A percentile compares a stretch with the other conserved stretches of the same genome.
Evolutionary conservation across 192 early-diverging fungal species (phyloP).

Genomic region (Umbelopsis sp.): DNA sequence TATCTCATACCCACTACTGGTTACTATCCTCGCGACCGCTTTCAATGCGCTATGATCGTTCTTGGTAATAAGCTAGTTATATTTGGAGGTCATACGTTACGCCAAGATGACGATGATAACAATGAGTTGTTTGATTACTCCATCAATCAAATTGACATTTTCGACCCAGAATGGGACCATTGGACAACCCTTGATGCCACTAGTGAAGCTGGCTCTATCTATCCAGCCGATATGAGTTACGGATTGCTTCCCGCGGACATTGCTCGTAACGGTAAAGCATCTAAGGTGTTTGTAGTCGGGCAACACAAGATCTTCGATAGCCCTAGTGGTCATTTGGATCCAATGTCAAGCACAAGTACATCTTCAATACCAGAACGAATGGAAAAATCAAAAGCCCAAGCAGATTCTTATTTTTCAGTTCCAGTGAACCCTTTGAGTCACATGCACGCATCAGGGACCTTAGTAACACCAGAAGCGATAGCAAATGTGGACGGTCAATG

Average conservation of each 20-base stretch:
- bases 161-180: slow-evolving; percentile 14
- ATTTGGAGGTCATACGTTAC: slow-evolving; percentile 34
- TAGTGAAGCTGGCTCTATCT: slow-evolving; percentile 11
- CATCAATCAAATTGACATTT: slow-evolving; percentile 22
- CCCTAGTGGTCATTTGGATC: not conserved
- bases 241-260: not conserved
- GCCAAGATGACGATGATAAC: slow-evolving; percentile 30
- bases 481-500: not conserved
- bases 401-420: not conserved
- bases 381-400: not conserved
- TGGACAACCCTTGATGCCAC: slow-evolving; percentile 20
- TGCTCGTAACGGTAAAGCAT: not conserved
- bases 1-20: slow-evolving; percentile 28
- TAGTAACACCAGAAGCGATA: not conserved
- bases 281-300: slow-evolving; percentile 5
- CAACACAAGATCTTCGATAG: slow-evolving; percentile 13
- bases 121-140: slow-evolving; percentile 26
- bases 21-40: slow-evolving; percentile 24
- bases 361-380: not conserved
- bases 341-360: not conserved
- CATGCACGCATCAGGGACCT: not conserved
- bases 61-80: slow-evolving; percentile 32
- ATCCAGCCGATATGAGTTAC: slow-evolving; percentile 25
- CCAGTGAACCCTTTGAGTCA: not conserved
- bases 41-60: slow-evolving; percentile 26